Evolutionary conservation across 2,329 filamentous ascomycete species (phyloP).

Genomic region (Aspergillus aculeatus): DNA sequence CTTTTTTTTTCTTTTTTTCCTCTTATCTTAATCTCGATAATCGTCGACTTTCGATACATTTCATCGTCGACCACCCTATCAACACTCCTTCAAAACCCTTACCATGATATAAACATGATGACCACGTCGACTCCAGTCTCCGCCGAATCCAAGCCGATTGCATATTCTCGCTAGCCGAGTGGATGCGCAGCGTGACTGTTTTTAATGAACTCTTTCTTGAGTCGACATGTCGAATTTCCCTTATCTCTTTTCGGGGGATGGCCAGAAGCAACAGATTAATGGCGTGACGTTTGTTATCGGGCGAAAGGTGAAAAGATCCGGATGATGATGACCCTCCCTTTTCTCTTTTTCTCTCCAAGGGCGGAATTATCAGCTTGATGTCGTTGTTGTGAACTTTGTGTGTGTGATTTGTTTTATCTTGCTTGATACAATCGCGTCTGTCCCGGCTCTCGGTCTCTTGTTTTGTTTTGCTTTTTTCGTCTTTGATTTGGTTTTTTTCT

Average conservation of each 20-base stretch:
- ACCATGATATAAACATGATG: slow-evolving; percentile 23
- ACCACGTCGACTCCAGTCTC: slow-evolving; percentile 1
- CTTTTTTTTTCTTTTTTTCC: slow-evolving; percentile 13
- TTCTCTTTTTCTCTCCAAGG: slow-evolving; percentile 5
- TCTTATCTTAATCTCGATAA: slow-evolving; percentile 11
- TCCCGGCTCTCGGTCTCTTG: slow-evolving; percentile 33
- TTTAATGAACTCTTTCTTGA: slow-evolving; percentile 6
- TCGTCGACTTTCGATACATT: neutral
- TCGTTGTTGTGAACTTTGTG: slow-evolving; percentile 24
- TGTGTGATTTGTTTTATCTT: slow-evolving; percentile 21
- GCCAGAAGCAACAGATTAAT: neutral
- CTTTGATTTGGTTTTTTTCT: neutral
- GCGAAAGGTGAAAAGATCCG: neutral
- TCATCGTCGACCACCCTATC: neutral
- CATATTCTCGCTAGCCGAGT: neutral
- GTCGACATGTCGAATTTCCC: neutral
- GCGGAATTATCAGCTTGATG: slow-evolving; percentile 5
- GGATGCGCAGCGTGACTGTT: neutral
- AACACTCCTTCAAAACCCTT: neutral
- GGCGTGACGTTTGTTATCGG: neutral
- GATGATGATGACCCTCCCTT: neutral
- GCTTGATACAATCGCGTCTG: slow-evolving; percentile 52
- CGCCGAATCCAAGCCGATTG: neutral
- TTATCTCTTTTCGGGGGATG: neutral
- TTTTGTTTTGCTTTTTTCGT: slow-evolving; percentile 11